phyloP scores from a whole-genome alignment of 2,329 filamentous ascomycete species.

The Penicillium griseofulvum region DNA sequence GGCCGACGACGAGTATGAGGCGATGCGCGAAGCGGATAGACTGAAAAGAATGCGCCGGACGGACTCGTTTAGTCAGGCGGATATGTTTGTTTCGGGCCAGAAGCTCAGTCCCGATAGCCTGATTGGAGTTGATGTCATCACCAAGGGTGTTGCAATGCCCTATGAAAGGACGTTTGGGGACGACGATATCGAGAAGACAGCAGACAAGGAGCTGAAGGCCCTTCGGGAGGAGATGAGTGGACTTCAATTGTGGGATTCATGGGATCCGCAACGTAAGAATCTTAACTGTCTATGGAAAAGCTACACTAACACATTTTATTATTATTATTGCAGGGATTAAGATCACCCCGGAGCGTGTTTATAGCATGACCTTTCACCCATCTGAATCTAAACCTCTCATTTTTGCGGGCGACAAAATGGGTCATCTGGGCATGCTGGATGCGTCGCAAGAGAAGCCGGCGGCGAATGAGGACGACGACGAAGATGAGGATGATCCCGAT shows the following conservation, averaged over 20 bases:
- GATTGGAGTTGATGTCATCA: constrained; percentile 58
- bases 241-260: constrained; percentile 77
- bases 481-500: constrained; percentile 63
- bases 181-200: constrained; percentile 77
- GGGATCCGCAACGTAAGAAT: constrained; percentile 69
- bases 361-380: constrained; percentile 85
- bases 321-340: constrained; percentile 67
- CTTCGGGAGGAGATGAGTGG: constrained; percentile 74
- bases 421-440: constrained; percentile 86
- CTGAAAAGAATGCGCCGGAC: constrained; percentile 64
- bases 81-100: constrained; percentile 77
- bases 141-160: constrained; percentile 67
- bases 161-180: constrained; percentile 81
- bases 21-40: constrained; percentile 55
- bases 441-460: constrained; percentile 54
- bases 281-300: too few species aligned
- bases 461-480: constrained; percentile 64
- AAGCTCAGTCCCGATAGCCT: constrained; percentile 68
- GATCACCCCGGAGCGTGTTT: constrained; percentile 82
- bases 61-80: constrained; percentile 67
- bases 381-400: constrained; percentile 80
- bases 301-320: background rate
- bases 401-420: constrained; percentile 92
- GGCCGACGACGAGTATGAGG: constrained; percentile 62
- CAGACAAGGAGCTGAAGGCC: constrained; percentile 69